Evolutionary conservation across 345 rosid genomes (phyloP).

Genomic region (Camelina sativa): DNA sequence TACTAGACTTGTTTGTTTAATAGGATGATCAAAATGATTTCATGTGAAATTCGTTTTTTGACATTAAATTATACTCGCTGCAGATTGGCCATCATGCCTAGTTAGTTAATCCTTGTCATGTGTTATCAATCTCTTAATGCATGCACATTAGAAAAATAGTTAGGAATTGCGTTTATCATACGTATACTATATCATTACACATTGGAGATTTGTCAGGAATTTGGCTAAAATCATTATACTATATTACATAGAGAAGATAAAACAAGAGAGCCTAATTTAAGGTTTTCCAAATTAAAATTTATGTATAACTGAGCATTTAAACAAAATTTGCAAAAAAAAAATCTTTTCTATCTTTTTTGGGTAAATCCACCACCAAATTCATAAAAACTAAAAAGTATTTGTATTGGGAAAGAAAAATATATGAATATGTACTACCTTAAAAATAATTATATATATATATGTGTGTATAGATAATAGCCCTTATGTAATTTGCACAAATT

Average conservation of each 20-base stretch:
- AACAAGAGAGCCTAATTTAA: not conserved
- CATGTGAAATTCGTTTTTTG: not conserved
- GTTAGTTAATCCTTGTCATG: not conserved
- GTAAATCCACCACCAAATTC: not conserved
- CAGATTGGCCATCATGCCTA: not conserved
- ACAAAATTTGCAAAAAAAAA: not conserved
- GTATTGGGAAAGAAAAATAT: not conserved
- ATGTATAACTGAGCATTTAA: not conserved
- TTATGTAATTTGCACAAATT: not conserved
- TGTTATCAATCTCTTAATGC: not conserved
- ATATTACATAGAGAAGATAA: not conserved
- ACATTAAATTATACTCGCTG: not conserved
- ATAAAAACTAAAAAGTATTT: not conserved
- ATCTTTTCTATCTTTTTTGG: not conserved
- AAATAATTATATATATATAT: not conserved
- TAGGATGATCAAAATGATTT: constrained; percentile 14
- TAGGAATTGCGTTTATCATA: not conserved
- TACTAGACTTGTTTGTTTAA: not conserved
- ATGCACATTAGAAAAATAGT: not conserved
- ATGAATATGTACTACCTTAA: not conserved
- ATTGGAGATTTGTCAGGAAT: not conserved
- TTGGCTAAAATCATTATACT: no score
- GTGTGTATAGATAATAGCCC: not conserved
- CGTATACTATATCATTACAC: not conserved
- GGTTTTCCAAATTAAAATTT: not conserved